Percentiles rank a stretch among this genome's conserved stretches.
Conservation (phyloP, 2,329 filamentous ascomycete genomes). For the Ceratocystis papillata region DNA sequence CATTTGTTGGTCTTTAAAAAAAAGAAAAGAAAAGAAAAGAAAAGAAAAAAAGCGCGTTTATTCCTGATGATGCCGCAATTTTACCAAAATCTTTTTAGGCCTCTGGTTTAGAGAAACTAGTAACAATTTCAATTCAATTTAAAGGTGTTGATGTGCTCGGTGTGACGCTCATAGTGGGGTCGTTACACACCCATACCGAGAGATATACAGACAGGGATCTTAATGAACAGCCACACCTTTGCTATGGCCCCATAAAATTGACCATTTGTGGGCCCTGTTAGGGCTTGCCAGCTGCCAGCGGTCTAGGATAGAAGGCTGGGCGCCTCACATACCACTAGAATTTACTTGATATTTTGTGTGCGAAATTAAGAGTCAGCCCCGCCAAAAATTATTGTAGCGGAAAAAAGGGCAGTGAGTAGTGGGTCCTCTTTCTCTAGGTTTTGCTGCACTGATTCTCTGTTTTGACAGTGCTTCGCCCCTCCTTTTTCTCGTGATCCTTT, state of each 20-base stretch:
- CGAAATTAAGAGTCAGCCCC: conserved; percentile 20
- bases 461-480: neutral
- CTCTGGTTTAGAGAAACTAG: neutral
- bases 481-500: neutral
- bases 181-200: neutral
- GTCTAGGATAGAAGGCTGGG: neutral
- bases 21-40: neutral
- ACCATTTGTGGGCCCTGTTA: conserved; percentile 14
- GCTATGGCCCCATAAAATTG: neutral
- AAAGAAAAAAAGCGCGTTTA: neutral
- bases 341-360: conserved; percentile 21
- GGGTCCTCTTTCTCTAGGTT: conserved; percentile 2
- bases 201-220: neutral
- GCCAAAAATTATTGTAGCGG: conserved; percentile 13
- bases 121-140: too few species aligned
- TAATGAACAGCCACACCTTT: neutral
- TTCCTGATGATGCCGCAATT: conserved; percentile 13
- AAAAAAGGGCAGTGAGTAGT: neutral
- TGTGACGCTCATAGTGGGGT: conserved; percentile 8
- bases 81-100: neutral
- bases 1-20: conserved; percentile 3
- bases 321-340: neutral
- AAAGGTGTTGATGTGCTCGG: conserved; percentile 1
- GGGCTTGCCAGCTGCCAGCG: conserved; percentile 16
- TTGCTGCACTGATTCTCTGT: neutral